A percentile compares a stretch with the other conserved stretches of the same genome.
Evolutionary conservation across 345 rosid species (phyloP).

Genomic region (Rhodamnia rubescens): DNA sequence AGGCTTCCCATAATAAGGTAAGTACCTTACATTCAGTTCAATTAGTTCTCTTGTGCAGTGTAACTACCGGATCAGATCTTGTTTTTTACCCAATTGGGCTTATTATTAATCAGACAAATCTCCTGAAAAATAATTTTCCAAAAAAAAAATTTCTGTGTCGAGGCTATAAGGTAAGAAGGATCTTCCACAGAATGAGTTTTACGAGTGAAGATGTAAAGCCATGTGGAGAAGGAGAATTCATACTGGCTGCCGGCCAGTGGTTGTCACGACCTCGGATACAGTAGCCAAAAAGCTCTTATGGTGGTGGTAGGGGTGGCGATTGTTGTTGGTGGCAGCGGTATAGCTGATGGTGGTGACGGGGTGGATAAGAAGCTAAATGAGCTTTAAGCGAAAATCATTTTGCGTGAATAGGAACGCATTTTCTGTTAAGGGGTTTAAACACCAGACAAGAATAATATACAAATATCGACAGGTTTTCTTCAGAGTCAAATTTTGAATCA

Average conservation of each 20-base stretch:
- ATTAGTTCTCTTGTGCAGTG: not conserved
- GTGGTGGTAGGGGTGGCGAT: not conserved
- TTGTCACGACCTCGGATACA: not conserved
- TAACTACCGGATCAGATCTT: not conserved
- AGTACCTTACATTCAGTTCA: not conserved
- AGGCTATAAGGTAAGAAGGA: not conserved
- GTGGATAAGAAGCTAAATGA: not conserved
- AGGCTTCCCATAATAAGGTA: slow-evolving; percentile 76
- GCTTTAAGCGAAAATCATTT: not conserved
- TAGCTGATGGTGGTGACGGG: not conserved
- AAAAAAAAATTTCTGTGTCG: not conserved
- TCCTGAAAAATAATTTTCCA: not conserved
- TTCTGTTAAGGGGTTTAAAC: too few species aligned
- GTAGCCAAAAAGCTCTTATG: not conserved
- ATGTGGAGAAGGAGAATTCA: not conserved
- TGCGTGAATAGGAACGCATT: too few species aligned
- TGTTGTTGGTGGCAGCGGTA: not conserved
- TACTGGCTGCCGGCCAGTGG: not conserved
- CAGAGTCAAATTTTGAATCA: too few species aligned
- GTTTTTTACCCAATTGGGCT: not conserved
- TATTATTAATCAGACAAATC: not conserved
- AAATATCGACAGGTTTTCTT: too few species aligned
- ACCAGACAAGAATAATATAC: too few species aligned
- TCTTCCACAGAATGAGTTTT: not conserved
- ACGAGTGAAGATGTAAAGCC: not conserved